phyloP scores from a whole-genome alignment of 208 protist species.

The Novymonas esmeraldas region DNA sequence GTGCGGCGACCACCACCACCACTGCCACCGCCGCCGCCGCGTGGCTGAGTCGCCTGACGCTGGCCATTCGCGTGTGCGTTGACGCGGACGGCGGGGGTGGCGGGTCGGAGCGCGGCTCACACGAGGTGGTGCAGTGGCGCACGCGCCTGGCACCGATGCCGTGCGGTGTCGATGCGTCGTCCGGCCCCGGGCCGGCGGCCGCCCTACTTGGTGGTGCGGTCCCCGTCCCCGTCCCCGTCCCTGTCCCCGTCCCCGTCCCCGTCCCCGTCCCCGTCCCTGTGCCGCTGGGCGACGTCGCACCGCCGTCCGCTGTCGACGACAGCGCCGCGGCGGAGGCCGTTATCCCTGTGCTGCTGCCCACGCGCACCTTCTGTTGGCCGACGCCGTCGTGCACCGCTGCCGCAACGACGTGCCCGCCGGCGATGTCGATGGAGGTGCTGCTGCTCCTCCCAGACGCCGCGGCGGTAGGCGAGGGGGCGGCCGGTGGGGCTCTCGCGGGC shows the following conservation, averaged over 20 bases:
- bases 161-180: neutral
- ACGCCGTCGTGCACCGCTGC: no score
- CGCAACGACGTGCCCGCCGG: neutral
- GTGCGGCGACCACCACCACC: neutral
- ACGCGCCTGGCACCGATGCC: constrained; percentile 23
- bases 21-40: neutral
- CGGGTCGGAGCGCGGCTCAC: neutral
- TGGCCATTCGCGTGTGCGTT: constrained; percentile 12
- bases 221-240: constrained; percentile 8
- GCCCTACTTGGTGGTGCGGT: no score
- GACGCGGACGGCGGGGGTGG: constrained; percentile 3
- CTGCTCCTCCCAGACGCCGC: constrained; percentile 3
- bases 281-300: no score
- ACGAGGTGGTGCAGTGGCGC: constrained; percentile 16
- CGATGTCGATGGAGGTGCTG: constrained; percentile 8
- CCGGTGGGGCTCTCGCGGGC: neutral
- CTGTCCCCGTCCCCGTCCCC: constrained; percentile 21
- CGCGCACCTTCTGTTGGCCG: constrained; percentile 24
- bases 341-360: constrained; percentile 11
- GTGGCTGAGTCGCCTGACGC: constrained; percentile 22
- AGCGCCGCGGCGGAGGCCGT: neutral
- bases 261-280: constrained; percentile 3
- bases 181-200: no score
- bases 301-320: neutral
- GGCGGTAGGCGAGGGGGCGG: neutral